These are phyloP conservation scores for Rhynchosporium graminicola DNA, from an alignment of 2,329 filamentous ascomycete species.

Conservation along the genomic window DNA sequence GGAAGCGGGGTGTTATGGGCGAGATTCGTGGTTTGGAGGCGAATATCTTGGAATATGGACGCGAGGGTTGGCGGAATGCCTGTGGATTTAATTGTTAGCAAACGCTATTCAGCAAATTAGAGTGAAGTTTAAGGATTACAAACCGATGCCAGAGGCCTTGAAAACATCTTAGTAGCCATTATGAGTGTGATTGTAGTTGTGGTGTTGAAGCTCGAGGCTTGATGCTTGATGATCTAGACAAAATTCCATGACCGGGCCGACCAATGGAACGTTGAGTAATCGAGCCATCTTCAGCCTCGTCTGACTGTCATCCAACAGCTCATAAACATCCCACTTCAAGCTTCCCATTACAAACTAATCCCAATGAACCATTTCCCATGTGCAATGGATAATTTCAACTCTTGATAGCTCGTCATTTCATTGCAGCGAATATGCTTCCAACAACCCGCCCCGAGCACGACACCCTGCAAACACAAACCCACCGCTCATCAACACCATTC, in stretches of 20 bases:
- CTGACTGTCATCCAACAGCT: not conserved
- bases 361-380: not conserved
- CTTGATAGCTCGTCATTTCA: not conserved
- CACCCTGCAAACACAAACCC: conserved; percentile 6
- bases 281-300: conserved; percentile 16
- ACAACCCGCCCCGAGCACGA: conserved; percentile 25
- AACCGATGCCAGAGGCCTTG: conserved; percentile 38
- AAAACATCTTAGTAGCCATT: conserved; percentile 33
- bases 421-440: conserved; percentile 27
- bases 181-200: not conserved
- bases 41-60: conserved; percentile 10
- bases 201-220: conserved; percentile 3
- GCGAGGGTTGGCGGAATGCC: conserved; percentile 43
- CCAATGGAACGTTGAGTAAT: conserved; percentile 32
- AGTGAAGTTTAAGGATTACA: not conserved
- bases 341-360: no score
- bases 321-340: not conserved
- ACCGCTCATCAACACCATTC: conserved; percentile 26
- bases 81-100: conserved; percentile 33
- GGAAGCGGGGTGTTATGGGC: conserved; percentile 53
- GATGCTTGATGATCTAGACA: conserved; percentile 9
- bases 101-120: conserved; percentile 14
- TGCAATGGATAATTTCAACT: not conserved
- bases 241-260: conserved; percentile 26
- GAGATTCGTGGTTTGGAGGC: conserved; percentile 24